Evolutionary conservation across 2,329 filamentous ascomycete species (phyloP), one percentile per base, ranked within the genome.

Genomic region (Colletotrichum sp.): DNA sequence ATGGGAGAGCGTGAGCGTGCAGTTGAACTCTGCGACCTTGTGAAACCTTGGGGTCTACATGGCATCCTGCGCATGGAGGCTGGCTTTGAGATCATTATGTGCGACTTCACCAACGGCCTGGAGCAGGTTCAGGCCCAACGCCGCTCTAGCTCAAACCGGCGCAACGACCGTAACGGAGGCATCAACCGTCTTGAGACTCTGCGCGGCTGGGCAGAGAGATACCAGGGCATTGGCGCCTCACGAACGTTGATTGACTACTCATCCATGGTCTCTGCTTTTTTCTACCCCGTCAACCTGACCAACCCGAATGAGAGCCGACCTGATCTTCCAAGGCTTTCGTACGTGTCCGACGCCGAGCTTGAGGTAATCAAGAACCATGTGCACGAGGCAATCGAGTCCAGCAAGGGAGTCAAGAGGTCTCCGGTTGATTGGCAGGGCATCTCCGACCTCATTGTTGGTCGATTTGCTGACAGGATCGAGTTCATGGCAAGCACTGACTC

Each of bases 31-130:
- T 93, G 92, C 81, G 81, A 85, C 0, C 81, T 92, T n/a, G 87
- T 87, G 19, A 82, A 52, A 77, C 82, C 74, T 70, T 89, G 78
- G 91, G 87, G 88, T 27, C 83, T 93, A 19, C 88, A 93, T 74
- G 91, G 90, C 0, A 85, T 93, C 22, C 80, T 93, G 3, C 87
- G 91, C 13, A 92, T 92, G 87, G 92, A 94, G 79, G 87, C 87
- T 9, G 92, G 92, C 0, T 93, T 93, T 74, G 92, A 94, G 80
- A 87, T 93, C 71, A 92, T 93, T 70, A 83, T 92, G 19, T 93
- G 91, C 79, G 83, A 90, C 55, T 93, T 94, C 64, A 77, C 80
- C 5, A 77, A 84, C 7, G 84, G 84, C 1, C 79, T 88, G 15
- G 80, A 82, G 44, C 77, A 83, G 25, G 52, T 85, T 1, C 79